These are phyloP conservation scores for Candida jianshihensis DNA, from an alignment of 805 yeast genomes.

Conservation along the genomic window DNA sequence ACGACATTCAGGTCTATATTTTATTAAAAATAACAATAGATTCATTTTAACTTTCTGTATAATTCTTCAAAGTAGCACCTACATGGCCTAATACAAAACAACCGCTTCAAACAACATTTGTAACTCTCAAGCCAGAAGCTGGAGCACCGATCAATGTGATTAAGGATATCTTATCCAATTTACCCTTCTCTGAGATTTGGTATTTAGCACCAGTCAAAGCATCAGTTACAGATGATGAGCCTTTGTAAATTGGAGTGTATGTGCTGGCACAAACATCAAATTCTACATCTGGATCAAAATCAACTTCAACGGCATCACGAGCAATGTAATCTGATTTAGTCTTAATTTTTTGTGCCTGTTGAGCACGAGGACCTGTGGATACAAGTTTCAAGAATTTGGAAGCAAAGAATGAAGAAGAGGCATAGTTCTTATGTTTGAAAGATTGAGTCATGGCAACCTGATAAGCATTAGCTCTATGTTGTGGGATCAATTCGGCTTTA, in stretches of 20 bases:
- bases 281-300: constrained; percentile 87
- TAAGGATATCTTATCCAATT: constrained; percentile 65
- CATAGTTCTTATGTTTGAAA: constrained; percentile 80
- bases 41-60: background rate
- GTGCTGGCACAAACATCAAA: constrained; percentile 87
- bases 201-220: constrained; percentile 89
- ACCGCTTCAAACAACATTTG: too few relatives aligned
- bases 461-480: constrained; percentile 80
- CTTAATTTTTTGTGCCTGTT: constrained; percentile 80
- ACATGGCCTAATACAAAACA: too few relatives aligned
- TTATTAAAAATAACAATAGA: too few relatives aligned
- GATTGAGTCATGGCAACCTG: constrained; percentile 95
- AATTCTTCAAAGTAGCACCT: too few relatives aligned
- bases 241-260: constrained; percentile 82
- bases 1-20: too few relatives aligned
- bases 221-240: constrained; percentile 60
- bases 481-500: constrained; percentile 69
- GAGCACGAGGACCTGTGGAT: constrained; percentile 73
- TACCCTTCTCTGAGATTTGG: constrained; percentile 70
- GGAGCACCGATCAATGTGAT: constrained; percentile 84
- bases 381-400: constrained; percentile 68
- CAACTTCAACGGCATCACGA: constrained; percentile 81
- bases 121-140: constrained; percentile 76
- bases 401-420: constrained; percentile 87
- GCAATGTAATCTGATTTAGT: constrained; percentile 73